Evolutionary conservation across 2,329 filamentous ascomycete species (phyloP).

Genomic region (Monilinia fructigena): DNA sequence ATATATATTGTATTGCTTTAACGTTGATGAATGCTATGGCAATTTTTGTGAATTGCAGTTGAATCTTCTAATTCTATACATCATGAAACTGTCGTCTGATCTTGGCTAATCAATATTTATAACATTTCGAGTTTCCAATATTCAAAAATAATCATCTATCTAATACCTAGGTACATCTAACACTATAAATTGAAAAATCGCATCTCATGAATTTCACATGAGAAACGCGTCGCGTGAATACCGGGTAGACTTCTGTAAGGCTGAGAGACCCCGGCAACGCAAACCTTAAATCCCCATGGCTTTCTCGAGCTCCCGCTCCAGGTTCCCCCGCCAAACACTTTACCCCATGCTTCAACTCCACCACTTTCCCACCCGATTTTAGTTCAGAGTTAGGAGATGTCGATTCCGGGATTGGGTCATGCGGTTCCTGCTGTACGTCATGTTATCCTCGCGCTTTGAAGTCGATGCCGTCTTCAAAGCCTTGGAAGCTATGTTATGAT

Average conservation of each 20-base stretch:
- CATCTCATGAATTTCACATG: background rate
- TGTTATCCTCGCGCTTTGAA: conserved; percentile 34
- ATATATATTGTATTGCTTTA: too few relatives aligned
- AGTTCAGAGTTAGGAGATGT: conserved; percentile 50
- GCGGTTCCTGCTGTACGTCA: conserved; percentile 57
- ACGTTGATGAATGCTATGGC: too few relatives aligned
- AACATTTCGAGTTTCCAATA: too few relatives aligned
- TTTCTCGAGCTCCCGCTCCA: conserved; percentile 10
- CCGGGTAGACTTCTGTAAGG: conserved; percentile 4
- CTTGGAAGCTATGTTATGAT: background rate
- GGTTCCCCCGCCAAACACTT: conserved; percentile 21
- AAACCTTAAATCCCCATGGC: conserved; percentile 5
- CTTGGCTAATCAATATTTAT: too few relatives aligned
- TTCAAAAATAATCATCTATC: too few relatives aligned
- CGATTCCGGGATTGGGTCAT: conserved; percentile 71
- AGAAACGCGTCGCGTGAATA: background rate
- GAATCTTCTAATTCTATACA: too few relatives aligned
- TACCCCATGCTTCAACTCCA: conserved; percentile 16
- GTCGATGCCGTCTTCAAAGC: background rate
- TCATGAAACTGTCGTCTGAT: too few relatives aligned
- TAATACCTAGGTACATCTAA: background rate
- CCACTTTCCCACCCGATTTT: background rate
- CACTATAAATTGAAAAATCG: background rate
- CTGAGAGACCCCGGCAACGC: conserved; percentile 13
- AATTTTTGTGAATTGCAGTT: too few relatives aligned